Evolutionary conservation across 2,329 filamentous ascomycete genomes (phyloP).

Genomic region (Aspergillus unguis): DNA sequence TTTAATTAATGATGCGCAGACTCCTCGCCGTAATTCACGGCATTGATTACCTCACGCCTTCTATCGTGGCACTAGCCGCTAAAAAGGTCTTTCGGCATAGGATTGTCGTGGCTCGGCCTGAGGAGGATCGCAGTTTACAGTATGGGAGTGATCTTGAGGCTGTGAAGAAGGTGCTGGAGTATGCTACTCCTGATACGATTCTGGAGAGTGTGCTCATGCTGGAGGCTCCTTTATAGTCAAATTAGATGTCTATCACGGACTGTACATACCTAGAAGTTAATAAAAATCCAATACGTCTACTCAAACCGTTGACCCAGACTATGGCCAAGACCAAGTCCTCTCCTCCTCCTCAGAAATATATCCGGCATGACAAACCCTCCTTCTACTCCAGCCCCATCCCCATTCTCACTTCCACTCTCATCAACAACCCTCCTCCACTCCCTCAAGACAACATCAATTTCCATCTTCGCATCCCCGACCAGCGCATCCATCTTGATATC

Average conservation of each 20-base stretch:
- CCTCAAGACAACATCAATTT: constrained; percentile 56
- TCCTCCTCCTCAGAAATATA: constrained; percentile 28
- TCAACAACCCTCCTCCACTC: constrained; percentile 51
- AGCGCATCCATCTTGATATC: constrained; percentile 68
- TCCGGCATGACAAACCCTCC: constrained; percentile 24
- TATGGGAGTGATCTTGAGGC: constrained; percentile 80
- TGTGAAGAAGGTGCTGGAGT: constrained; percentile 63
- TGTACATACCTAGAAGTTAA: not conserved
- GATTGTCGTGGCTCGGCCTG: constrained; percentile 65
- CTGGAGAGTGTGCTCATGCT: constrained; percentile 59
- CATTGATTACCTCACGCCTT: constrained; percentile 76
- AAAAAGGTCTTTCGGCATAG: constrained; percentile 87
- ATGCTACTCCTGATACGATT: constrained; percentile 53
- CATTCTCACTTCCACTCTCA: constrained; percentile 4
- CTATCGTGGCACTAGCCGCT: constrained; percentile 75
- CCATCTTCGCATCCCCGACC: constrained; percentile 57
- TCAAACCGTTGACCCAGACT: not conserved
- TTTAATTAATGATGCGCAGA: constrained; percentile 14
- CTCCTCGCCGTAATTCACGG: constrained; percentile 74
- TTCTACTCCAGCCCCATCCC: not conserved
- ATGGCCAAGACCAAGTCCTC: constrained; percentile 6
- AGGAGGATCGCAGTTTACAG: constrained; percentile 81
- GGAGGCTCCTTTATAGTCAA: constrained; percentile 52
- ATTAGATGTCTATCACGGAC: not conserved
- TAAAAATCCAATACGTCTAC: not conserved